Percentiles rank a stretch among this genome's conserved stretches.
phyloP scores from a whole-genome alignment of 306 rosid species.

The Gynostemma pentaphyllum region DNA sequence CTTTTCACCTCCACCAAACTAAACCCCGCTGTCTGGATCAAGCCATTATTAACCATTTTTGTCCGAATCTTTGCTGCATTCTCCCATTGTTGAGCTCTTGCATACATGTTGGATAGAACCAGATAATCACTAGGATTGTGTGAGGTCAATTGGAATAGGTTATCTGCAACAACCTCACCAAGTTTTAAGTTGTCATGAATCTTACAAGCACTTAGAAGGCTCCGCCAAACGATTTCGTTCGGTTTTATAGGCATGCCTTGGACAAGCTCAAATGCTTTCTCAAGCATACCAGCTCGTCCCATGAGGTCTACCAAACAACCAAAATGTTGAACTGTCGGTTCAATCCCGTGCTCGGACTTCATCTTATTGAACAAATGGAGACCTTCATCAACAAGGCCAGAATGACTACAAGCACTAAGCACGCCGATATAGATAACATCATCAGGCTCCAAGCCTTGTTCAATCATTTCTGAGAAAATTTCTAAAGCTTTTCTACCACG shows the following conservation, averaged over 20 bases:
- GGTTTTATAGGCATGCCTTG: constrained; percentile 43
- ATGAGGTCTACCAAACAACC: constrained; percentile 80
- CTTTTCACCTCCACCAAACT: constrained; percentile 68
- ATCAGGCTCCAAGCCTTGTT: constrained; percentile 57
- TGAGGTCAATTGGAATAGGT: constrained; percentile 31
- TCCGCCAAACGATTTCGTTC: constrained; percentile 66
- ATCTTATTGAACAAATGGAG: constrained; percentile 35
- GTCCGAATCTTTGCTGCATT: constrained; percentile 50
- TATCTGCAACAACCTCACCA: constrained; percentile 48
- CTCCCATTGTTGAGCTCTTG: constrained; percentile 50
- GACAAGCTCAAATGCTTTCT: constrained; percentile 53
- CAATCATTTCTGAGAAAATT: constrained; percentile 49
- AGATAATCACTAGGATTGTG: constrained; percentile 54
- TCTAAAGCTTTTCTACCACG: constrained; percentile 56
- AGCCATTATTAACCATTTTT: constrained; percentile 33
- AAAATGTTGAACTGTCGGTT: constrained; percentile 58
- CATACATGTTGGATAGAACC: constrained; percentile 62
- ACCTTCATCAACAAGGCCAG: constrained; percentile 70
- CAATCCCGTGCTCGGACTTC: constrained; percentile 45
- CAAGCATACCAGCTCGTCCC: constrained; percentile 61
- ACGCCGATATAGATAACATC: constrained; percentile 51
- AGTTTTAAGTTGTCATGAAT: constrained; percentile 49
- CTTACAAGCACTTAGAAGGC: constrained; percentile 71
- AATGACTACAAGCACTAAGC: constrained; percentile 61
- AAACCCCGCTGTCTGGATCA: constrained; percentile 53